phyloP scores from a whole-genome alignment of 2,329 filamentous ascomycete genomes.

The Sporothrix pseudoabietina region DNA sequence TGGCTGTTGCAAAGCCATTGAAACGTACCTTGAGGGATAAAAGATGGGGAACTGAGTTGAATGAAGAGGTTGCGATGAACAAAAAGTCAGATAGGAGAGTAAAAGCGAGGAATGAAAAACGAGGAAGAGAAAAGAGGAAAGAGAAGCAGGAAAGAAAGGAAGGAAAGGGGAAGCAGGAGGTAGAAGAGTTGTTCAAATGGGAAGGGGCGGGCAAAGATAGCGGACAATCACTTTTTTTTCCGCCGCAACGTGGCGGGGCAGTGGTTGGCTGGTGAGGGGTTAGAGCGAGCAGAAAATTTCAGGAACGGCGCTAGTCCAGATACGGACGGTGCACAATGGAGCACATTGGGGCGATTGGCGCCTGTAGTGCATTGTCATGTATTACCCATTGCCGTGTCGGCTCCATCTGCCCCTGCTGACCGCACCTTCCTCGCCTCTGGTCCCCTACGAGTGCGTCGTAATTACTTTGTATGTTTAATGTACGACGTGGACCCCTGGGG shows the following conservation, averaged over 20 bases:
- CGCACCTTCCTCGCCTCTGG: not conserved
- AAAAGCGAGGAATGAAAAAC: slow-evolving; percentile 26
- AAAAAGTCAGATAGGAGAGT: slow-evolving; percentile 34
- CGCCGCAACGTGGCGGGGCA: slow-evolving; percentile 27
- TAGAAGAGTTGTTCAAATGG: slow-evolving; percentile 27
- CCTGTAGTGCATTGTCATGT: slow-evolving; percentile 5
- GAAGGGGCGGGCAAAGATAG: slow-evolving; percentile 28
- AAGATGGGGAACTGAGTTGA: slow-evolving; percentile 34
- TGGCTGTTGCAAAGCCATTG: not conserved
- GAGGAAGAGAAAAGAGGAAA: slow-evolving; percentile 36
- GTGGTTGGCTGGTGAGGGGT: slow-evolving; percentile 31
- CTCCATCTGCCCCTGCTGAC: slow-evolving; percentile 23
- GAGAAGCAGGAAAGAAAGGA: slow-evolving; percentile 30
- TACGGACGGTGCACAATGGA: not conserved
- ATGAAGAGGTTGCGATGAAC: not conserved
- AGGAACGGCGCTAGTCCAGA: slow-evolving; percentile 28
- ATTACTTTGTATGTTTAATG: no score
- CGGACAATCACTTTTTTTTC: slow-evolving; percentile 24
- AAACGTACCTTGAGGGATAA: slow-evolving; percentile 27
- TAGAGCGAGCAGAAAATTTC: slow-evolving; percentile 30
- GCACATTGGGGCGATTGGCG: not conserved
- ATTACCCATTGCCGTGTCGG: slow-evolving; percentile 17
- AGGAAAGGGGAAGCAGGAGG: slow-evolving; percentile 34
- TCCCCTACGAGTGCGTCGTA: not conserved
- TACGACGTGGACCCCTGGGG: not conserved